Conservation (phyloP, 2,329 filamentous ascomycete species). For the Claviceps spartinae region DNA sequence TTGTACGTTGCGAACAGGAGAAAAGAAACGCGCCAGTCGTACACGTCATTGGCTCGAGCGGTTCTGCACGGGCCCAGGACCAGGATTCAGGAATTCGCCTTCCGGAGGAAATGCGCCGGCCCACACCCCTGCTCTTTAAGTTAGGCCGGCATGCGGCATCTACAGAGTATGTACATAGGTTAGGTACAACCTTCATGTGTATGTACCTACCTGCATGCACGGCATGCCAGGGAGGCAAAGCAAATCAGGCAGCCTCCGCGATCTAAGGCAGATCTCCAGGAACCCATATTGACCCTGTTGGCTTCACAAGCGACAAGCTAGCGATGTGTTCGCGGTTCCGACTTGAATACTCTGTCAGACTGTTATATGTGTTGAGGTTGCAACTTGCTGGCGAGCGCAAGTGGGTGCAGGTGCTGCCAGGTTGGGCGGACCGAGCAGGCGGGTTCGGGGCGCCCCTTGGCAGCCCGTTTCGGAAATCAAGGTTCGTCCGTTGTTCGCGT, state of each 20-base stretch:
- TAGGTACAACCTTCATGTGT: too few relatives aligned
- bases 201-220: too few relatives aligned
- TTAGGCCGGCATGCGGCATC: too few relatives aligned
- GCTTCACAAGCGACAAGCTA: too few relatives aligned
- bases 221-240: too few relatives aligned
- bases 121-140: not conserved
- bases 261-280: too few relatives aligned
- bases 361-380: too few relatives aligned
- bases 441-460: not conserved
- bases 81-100: not conserved
- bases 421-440: not conserved
- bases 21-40: not conserved
- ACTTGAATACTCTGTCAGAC: too few relatives aligned
- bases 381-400: not conserved
- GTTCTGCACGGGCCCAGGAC: not conserved
- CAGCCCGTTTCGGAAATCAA: not conserved
- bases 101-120: constrained; percentile 4
- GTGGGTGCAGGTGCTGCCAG: not conserved
- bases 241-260: too few relatives aligned
- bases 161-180: too few relatives aligned
- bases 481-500: not conserved
- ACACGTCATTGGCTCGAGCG: constrained; percentile 1
- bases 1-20: not conserved
- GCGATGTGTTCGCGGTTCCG: too few relatives aligned
- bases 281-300: too few relatives aligned